Base-by-base conservation (phyloP, 768 basidiomycete species). In the Saitozyma sp. region DNA sequence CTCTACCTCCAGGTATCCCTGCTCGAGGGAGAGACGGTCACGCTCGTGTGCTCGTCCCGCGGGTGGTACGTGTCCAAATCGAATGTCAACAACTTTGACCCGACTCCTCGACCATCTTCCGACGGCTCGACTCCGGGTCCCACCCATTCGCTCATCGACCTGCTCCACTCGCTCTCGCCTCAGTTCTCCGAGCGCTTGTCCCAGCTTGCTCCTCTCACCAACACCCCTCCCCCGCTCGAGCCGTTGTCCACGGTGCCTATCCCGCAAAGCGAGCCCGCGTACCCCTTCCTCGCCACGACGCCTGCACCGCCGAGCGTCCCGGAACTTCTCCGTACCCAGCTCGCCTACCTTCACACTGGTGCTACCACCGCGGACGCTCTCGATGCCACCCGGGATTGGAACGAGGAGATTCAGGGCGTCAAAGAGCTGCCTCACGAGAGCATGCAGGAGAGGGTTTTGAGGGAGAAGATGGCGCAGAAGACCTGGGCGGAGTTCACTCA, bases 301-400 rank as follows among this genome's bases (percentile, higher is more conserved):
- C 80, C 79, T 5, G 64, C 68, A 14, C 68, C 75, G n/a, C 65
- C 72, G 16, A 61, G 67, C 8, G 53, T 53, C 3, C 61, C 81
- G 9, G 82, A 83, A 53, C 66, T 78, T 16, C 65, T 81, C 39
- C 70, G 81, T 38, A 79, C 80, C 16, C 82, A 83, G 66, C 68
- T 81, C 11, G 81, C 81, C 1, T 83, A 78, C 72, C 72, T 82
- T 19, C 76, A 80, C 54, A 82, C 81, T 0, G 80, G 80, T 1
- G 75, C 81, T 4, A 78, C 70, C 41, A 73, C 68, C 13, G 73
- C 76, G 9, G 81, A 82, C 10, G 71, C 70, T 8, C 71, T 83
- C 9, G 81, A 82, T 51, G 75, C 68, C 41, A 78, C 81, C 7
- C 65, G 81, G 54, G 82, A 83, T 58, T 83, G 82, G 82, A 83